phyloP scores from a whole-genome alignment of 345 rosid genomes.

The Isatis tinctoria region DNA sequence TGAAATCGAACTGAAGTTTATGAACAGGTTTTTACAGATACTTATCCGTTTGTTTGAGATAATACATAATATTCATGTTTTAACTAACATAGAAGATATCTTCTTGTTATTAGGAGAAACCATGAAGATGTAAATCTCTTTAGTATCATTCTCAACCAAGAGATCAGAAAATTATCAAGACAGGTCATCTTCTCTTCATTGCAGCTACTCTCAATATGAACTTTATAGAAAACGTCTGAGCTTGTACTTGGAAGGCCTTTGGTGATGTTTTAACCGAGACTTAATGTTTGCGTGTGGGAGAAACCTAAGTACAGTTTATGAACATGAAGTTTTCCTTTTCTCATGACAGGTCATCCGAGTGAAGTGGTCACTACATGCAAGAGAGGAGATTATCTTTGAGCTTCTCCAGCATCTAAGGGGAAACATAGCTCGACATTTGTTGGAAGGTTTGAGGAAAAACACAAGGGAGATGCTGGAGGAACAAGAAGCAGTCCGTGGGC shows the following conservation, averaged over 20 bases:
- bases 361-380: constrained; percentile 98
- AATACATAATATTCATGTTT: background rate
- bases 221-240: background rate
- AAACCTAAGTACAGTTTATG: background rate
- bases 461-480: constrained; percentile 91
- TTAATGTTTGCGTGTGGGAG: background rate
- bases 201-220: background rate
- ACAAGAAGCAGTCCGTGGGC: constrained; percentile 98
- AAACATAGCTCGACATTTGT: constrained; percentile 38
- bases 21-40: constrained; percentile 64
- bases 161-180: constrained; percentile 76
- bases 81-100: background rate
- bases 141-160: constrained; percentile 88
- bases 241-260: background rate
- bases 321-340: background rate
- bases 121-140: constrained; percentile 84
- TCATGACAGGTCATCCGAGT: constrained; percentile 77
- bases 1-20: constrained; percentile 87
- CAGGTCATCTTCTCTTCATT: constrained; percentile 38
- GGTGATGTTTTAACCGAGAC: background rate
- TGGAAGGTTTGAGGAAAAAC: constrained; percentile 66
- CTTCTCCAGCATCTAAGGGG: constrained; percentile 88
- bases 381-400: constrained; percentile 93
- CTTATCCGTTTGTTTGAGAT: background rate
- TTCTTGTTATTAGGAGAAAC: constrained; percentile 57